Evolutionary conservation across 2,329 filamentous ascomycete genomes (phyloP), one percentile per base, ranked within the genome.

Genomic region (Aspergillus quadrilineatus): DNA sequence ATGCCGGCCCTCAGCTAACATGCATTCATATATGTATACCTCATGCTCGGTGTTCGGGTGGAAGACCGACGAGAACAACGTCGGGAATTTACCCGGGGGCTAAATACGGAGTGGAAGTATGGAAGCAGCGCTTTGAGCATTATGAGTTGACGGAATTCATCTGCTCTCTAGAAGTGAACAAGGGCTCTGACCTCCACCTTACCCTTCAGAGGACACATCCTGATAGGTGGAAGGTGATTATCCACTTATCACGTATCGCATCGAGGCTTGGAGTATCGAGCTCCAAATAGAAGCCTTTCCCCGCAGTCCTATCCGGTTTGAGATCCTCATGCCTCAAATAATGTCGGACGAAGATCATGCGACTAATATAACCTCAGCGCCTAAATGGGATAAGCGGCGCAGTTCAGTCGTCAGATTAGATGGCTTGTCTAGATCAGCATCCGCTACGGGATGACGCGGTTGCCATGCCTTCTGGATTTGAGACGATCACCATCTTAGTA

Each of bases 151-250:
- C n/a, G 36, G 34, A 37, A 37, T 12, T 14, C 34, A 37, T 37
- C 10, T 14, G 34, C 34, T 37, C 5, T 9, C 22, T 22, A 22
- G 22, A 22, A 37, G 14, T 32, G 39, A 9, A 28, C n/a, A 22
- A 26, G 32, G 17, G n/a, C n/a, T 34, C 26, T 7, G 22, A 37
- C 10, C 34, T 14, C 10, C 34, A 9, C 10, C 4, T 14, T n/a
- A 14, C 5, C 8, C 12, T 14, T 37, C 5, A 10, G 15, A 37
- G 32, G 28, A 29, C n/a, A 14, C 28, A 28, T 48, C 22, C 15
- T 29, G 12, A 51, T 51, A 51, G 43, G 41, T 49, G 52, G 52
- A 54, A 30, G 32, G 45, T 2, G 22, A 42, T 54, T 54, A 47
- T 22, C 52, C 52, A 49, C 52, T 30, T n/a, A 43, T 54, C 28